Evolutionary conservation across 345 rosid genomes (phyloP), one percentile per base, ranked within the genome.

Genomic region (Euclidium syriacum): DNA sequence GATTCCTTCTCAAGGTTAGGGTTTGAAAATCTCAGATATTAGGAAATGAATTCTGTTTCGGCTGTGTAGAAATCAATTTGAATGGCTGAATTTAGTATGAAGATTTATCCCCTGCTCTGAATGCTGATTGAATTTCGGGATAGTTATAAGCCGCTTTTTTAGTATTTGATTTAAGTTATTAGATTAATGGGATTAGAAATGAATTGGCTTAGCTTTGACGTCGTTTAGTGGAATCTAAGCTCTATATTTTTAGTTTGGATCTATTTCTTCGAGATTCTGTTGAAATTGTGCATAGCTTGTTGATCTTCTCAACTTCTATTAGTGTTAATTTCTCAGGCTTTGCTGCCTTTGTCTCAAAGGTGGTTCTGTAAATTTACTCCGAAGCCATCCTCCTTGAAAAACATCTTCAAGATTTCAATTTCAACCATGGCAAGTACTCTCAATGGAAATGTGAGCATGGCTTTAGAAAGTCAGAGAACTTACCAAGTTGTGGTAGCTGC

Each of bases 401-500:
- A 65, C 56, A 71, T 67, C 33, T 52, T 56, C 27, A 63, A 15
- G 29, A 54, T 41, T 42, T 71, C 76, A 18, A 16, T 33, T 54
- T 79, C 40, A 15, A 40, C 80, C 58, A 48, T 64, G 78, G 26
- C 70, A 26, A 70, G 26, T 62, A 64, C 70, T 78, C 43, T 85
- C 9, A 82, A 84, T 64, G 90, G 84, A 35, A 70, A 75, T 62
- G 79, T 64, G 10, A 52, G 38, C 53, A 32, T 52, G n/a, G 69
- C 64, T 44, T 78, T 85, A 52, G 75, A 64, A 70, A 78, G 80
- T 0, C 83, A 46, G 49, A 83, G 95, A 68, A 71, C 80, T 51
- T 90, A 81, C 75, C 97, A 90, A 66, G 86, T 90, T 43, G 91
- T 90, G 29, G 91, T 85, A 59, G 95, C 99, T 65, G 92, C 95